A percentile compares a stretch with the other conserved stretches of the same genome.
These are phyloP conservation scores for Ceratobasidium sp. DNA, from an alignment of 1,284 basidiomycete genomes.

Conservation along the genomic window DNA sequence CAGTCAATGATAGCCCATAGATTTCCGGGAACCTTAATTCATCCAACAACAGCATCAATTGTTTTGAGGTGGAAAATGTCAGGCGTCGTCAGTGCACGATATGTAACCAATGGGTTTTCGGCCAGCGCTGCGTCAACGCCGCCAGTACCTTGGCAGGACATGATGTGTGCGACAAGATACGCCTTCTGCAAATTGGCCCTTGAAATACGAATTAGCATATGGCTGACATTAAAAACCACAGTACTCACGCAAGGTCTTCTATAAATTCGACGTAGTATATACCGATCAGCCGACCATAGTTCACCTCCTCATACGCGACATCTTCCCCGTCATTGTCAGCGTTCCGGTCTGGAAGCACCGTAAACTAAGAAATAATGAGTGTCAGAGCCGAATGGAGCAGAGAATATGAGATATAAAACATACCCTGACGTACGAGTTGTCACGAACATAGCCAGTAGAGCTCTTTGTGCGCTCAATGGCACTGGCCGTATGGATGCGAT, in stretches of 20 bases:
- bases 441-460: slow-evolving; percentile 28
- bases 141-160: neutral
- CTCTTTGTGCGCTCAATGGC: slow-evolving; percentile 31
- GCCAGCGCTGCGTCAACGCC: slow-evolving; percentile 18
- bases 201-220: neutral
- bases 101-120: slow-evolving; percentile 7
- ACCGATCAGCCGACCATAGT: slow-evolving; percentile 19
- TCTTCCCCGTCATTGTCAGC: slow-evolving; percentile 2
- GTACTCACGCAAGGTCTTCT: slow-evolving; percentile 6
- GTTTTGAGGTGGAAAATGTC: slow-evolving; percentile 12
- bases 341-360: slow-evolving; percentile 8
- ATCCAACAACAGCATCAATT: slow-evolving; percentile 8
- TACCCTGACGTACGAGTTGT: slow-evolving; percentile 37
- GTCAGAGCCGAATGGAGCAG: neutral
- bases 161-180: slow-evolving; percentile 12
- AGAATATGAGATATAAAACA: neutral
- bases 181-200: slow-evolving; percentile 4
- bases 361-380: slow-evolving; percentile 21
- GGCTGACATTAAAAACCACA: neutral
- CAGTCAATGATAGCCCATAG: slow-evolving; percentile 35
- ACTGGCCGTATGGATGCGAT: slow-evolving; percentile 23
- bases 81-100: neutral
- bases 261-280: slow-evolving; percentile 25
- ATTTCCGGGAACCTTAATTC: no score
- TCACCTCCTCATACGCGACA: neutral